Conservation (phyloP, 2,329 filamentous ascomycete genomes). For the Acrocalymma vagum region DNA sequence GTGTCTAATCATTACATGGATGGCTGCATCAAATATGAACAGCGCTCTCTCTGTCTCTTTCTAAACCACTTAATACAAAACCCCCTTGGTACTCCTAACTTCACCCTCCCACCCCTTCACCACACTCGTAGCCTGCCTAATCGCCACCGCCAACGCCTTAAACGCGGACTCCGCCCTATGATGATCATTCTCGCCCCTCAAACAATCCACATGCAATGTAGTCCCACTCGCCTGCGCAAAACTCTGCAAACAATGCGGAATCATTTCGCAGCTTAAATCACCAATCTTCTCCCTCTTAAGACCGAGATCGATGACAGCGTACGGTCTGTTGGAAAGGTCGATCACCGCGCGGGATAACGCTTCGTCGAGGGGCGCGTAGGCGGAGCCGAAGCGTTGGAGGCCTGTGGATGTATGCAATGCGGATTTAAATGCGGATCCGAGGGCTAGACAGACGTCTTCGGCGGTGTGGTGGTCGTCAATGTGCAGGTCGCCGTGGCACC, state of each 20-base stretch:
- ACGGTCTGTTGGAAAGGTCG: conserved; percentile 93
- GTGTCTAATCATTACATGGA: too few species aligned
- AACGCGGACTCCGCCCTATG: conserved; percentile 96
- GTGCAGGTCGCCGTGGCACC: conserved; percentile 88
- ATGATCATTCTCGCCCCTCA: conserved; percentile 92
- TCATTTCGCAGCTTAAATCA: conserved; percentile 89
- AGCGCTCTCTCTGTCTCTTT: too few species aligned
- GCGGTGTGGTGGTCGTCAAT: conserved; percentile 99
- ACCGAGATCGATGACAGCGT: conserved; percentile 81
- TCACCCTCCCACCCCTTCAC: conserved; percentile 87
- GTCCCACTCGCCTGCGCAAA: conserved; percentile 90
- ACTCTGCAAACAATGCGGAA: conserved; percentile 92
- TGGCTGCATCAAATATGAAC: too few species aligned
- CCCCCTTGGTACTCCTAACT: conserved; percentile 95
- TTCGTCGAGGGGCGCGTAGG: conserved; percentile 94
- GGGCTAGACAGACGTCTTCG: conserved; percentile 92
- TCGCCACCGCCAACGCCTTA: conserved; percentile 91
- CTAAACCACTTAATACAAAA: conserved; percentile 66
- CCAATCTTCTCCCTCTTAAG: conserved; percentile 93
- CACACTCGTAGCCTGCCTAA: conserved; percentile 77
- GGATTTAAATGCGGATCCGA: conserved; percentile 83
- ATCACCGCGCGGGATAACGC: conserved; percentile 92
- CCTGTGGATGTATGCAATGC: conserved; percentile 82
- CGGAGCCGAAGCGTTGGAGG: conserved; percentile 88
- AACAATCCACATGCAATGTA: conserved; percentile 94